Conservation (phyloP, 495 filamentous ascomycete genomes). For the Penicillium coffeae region DNA sequence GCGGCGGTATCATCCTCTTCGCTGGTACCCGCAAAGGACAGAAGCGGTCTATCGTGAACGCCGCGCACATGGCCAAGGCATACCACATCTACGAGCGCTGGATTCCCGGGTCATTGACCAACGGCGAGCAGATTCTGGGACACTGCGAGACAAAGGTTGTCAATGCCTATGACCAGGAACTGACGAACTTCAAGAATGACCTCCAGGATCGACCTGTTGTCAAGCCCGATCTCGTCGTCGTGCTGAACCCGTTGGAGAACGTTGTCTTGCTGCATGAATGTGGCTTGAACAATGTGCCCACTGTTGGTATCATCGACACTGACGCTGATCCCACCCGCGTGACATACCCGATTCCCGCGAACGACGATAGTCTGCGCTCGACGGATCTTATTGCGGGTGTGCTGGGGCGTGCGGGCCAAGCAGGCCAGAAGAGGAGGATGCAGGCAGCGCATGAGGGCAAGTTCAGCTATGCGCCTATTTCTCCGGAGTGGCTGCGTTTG, state of each 20-base stretch:
- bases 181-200: conserved; percentile 61
- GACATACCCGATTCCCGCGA: conserved; percentile 94
- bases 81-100: conserved; percentile 94
- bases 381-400: conserved; percentile 78
- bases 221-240: conserved; percentile 87
- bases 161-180: conserved; percentile 62
- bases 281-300: conserved; percentile 80
- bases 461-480: conserved; percentile 53
- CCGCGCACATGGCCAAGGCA: conserved; percentile 69
- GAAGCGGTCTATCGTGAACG: conserved; percentile 69
- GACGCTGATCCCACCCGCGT: conserved; percentile 90
- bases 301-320: conserved; percentile 92
- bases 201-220: conserved; percentile 58
- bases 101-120: conserved; percentile 90
- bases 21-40: conserved; percentile 83
- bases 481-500: conserved; percentile 19
- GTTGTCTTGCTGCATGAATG: conserved; percentile 87
- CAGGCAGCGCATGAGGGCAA: conserved; percentile 56
- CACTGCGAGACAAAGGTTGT: conserved; percentile 63
- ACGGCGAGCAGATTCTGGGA: conserved; percentile 80
- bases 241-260: conserved; percentile 90
- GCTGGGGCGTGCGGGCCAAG: conserved; percentile 77
- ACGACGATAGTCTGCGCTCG: conserved; percentile 89
- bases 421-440: conserved; percentile 64
- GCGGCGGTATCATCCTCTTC: conserved; percentile 84